Evolutionary conservation across 371 early-diverging fungal species (phyloP).

Genomic region (Zychaea mexicana): DNA sequence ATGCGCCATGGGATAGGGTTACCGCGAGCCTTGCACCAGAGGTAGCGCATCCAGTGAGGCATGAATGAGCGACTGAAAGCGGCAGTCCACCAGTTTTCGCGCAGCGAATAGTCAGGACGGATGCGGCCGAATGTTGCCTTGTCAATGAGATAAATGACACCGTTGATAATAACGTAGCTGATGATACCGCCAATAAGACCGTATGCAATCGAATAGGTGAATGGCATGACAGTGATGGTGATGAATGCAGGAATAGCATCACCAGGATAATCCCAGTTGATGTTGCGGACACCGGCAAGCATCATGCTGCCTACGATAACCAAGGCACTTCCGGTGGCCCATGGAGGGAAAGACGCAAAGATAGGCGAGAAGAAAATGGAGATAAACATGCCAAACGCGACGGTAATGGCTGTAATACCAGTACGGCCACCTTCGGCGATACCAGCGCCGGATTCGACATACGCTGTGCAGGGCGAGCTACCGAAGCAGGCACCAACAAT

Average conservation of each 20-base stretch:
- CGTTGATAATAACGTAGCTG: slow-evolving; percentile 64
- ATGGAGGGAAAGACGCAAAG: slow-evolving; percentile 82
- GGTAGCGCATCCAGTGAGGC: slow-evolving; percentile 42
- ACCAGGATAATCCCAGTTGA: slow-evolving; percentile 80
- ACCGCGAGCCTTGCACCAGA: slow-evolving; percentile 30
- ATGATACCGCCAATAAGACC: slow-evolving; percentile 70
- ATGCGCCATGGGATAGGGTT: slow-evolving; percentile 31
- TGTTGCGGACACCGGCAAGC: slow-evolving; percentile 65
- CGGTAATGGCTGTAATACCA: slow-evolving; percentile 71
- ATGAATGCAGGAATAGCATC: slow-evolving; percentile 80
- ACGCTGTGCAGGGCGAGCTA: slow-evolving; percentile 76
- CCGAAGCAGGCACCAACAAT: slow-evolving; percentile 74
- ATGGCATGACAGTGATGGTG: slow-evolving; percentile 78
- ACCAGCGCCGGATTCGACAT: slow-evolving; percentile 80
- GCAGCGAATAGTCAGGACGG: slow-evolving; percentile 45
- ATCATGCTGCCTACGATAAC: slow-evolving; percentile 82
- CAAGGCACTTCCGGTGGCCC: slow-evolving; percentile 84
- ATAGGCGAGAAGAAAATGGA: slow-evolving; percentile 82
- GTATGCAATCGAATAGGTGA: slow-evolving; percentile 76
- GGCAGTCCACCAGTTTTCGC: slow-evolving; percentile 54
- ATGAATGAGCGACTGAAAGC: slow-evolving; percentile 36
- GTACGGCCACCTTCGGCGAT: slow-evolving; percentile 83
- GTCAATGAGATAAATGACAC: slow-evolving; percentile 45
- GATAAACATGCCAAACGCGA: slow-evolving; percentile 74
- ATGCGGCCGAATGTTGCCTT: slow-evolving; percentile 56